Base-by-base conservation (phyloP, 179 eudicot genomes). In the Carnegiea gigantea region DNA sequence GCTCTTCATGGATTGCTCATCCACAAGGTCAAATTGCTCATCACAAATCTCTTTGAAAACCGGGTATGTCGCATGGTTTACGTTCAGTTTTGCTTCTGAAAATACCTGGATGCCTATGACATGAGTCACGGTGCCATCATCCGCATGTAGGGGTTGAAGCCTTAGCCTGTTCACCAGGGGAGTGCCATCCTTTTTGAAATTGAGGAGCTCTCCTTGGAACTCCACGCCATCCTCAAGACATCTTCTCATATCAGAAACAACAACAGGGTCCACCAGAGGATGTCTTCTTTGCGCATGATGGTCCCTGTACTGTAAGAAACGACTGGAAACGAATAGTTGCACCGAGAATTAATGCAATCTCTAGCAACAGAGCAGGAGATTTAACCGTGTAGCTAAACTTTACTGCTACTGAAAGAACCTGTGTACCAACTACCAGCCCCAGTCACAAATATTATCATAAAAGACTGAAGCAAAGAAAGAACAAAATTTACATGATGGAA, bases 121-220 rank as follows among this genome's bases (percentile, higher is more conserved):
- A 62, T 94, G 98, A 0, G 98, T 93, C 36, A 94, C 87, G 62
- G 85, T 82, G 21, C 95, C 98, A 81, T 91, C 96, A 49, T 93
- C 95, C 11, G 84, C 90, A 59, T 82, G 91, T 77, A 94, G 93
- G 0, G 96, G 97, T 30, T 89, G 85, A 65, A 94, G 94, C 83
- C 93, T 79, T 53, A 94, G 87, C 85, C 91, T 85, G 84, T 94
- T 94, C 76, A 94, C 83, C 75, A 94, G 44, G 9, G 97, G 97
- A 78, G 95, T 89, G 26, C 98, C 98, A 73, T 94, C 94, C 82
- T 94, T 94, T 57, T 92, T 84, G 89, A 94, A 94, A 87, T 94
- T 94, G 30, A 94, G 91, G 64, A 94, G 92, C 89, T 93, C 97
- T 20, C 98, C 98, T 85, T 93, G 92, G 86, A 94, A 94, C 57